Evolutionary conservation across 108 stramenopile genomes (phyloP), one percentile per base, ranked within the genome.

Genomic region (Skeletonema potamos): DNA sequence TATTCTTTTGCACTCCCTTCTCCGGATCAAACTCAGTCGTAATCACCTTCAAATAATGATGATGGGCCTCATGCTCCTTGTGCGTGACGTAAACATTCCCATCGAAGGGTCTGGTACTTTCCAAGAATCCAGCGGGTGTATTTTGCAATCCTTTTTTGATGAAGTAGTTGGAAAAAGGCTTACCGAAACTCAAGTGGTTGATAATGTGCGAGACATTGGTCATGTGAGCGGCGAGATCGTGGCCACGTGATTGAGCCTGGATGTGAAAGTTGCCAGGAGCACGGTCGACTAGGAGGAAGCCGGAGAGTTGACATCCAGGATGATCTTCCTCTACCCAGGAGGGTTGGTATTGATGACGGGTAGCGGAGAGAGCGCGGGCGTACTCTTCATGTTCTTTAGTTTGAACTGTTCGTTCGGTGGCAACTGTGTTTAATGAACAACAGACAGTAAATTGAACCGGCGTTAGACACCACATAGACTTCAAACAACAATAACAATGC

Each of bases 191-290:
- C 18, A 98, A 72, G 34, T 87, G 70, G 65, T 97, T 87, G 22
- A 98, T 95, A 32, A 89, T 74, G 74, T 98, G 98, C 4, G 89
- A 90, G 17, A 96, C 79, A 62, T 98, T 98, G 11, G 97, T 92
- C 85, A 94, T 89, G 70, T 92, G 82, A 4, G 96, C 85, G 41
- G 87, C 91, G n/a, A 99, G 62, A 72, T 97, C 93, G 74, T 98
- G 96, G 34, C 84, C 64, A 26, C 75, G 70, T 11, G 92, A 94
- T 64, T 87, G 85, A 10, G 94, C 94, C 70, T 96, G 92, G 32
- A 99, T 90, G 82, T 97, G 95, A 84, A 99, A 99, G 72, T 99
- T 96, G 0, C 97, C 97, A 11, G 98, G 98, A 7, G 92, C 95
- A n/a, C 98, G 93, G 79, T 98, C 95, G 39, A 98, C 85, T 5